Conservation (phyloP, 768 basidiomycete species). For the Leccinum broughii region DNA sequence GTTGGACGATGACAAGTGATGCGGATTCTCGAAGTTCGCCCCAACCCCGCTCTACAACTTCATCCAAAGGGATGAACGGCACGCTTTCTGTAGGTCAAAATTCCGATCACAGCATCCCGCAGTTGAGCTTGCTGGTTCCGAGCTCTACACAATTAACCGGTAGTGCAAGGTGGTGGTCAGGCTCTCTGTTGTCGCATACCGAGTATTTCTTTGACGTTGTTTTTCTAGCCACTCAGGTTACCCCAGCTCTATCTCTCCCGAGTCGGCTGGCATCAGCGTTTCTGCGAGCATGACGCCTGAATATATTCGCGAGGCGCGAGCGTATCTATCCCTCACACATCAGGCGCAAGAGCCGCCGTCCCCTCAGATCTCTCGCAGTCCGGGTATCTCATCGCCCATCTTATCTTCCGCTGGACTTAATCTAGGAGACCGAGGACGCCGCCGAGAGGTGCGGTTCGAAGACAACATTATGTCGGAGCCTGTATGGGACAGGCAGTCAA, state of each 20-base stretch:
- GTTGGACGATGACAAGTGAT: constrained; percentile 32
- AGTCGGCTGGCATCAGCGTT: constrained; percentile 33
- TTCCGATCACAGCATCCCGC: constrained; percentile 20
- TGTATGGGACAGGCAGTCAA: constrained; percentile 31
- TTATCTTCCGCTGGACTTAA: constrained; percentile 34
- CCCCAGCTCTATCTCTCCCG: constrained; percentile 35
- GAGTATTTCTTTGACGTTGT: constrained; percentile 2
- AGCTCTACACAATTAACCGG: constrained; percentile 11
- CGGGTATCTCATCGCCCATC: constrained; percentile 27
- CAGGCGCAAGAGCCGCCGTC: constrained; percentile 14
- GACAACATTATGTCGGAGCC: constrained; percentile 34
- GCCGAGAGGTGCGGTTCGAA: constrained; percentile 36
- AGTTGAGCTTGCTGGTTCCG: constrained; percentile 32
- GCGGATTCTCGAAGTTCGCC: constrained; percentile 17
- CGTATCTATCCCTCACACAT: constrained; percentile 34
- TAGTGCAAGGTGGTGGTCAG: constrained; percentile 16
- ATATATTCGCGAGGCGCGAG: constrained; percentile 34
- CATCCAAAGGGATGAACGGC: constrained; percentile 14
- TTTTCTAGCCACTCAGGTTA: constrained; percentile 24
- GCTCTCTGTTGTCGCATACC: neutral
- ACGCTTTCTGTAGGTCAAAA: constrained; percentile 9
- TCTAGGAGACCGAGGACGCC: constrained; percentile 27
- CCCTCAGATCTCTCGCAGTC: constrained; percentile 19
- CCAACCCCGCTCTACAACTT: constrained; percentile 7
- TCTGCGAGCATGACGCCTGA: constrained; percentile 35